Evolutionary conservation across 2,329 filamentous ascomycete genomes (phyloP).

Genomic region (Calonectria leucothoes): DNA sequence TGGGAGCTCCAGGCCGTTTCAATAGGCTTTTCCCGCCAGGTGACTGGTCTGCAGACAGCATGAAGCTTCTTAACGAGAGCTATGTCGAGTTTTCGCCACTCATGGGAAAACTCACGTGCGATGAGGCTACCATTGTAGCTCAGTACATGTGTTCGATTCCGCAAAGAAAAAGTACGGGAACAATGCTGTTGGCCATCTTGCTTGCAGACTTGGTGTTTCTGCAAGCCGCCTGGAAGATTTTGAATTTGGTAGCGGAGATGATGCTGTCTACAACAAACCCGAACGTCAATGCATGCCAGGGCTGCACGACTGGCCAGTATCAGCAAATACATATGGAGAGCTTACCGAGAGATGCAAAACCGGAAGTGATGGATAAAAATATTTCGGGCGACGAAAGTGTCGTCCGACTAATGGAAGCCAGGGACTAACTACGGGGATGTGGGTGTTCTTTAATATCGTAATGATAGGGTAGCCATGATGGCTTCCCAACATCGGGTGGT

Average conservation of each 20-base stretch:
- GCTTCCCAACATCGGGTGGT: too few relatives aligned
- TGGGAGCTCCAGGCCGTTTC: neutral
- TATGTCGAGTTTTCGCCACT: slow-evolving; percentile 5
- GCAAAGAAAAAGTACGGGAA: slow-evolving; percentile 17
- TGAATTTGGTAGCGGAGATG: slow-evolving; percentile 9
- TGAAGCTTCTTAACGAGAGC: slow-evolving; percentile 20
- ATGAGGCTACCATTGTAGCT: slow-evolving; percentile 16
- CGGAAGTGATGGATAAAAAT: neutral
- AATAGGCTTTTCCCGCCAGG: slow-evolving; percentile 11
- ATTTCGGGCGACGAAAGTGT: neutral
- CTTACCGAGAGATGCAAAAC: neutral
- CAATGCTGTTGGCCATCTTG: slow-evolving; percentile 26
- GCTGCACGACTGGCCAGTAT: neutral
- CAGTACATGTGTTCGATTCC: slow-evolving; percentile 31
- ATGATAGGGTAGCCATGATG: neutral
- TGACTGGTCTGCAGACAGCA: neutral
- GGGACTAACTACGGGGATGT: neutral
- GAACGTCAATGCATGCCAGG: slow-evolving; percentile 1
- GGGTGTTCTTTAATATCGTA: neutral
- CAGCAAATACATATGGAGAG: neutral
- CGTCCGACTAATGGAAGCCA: neutral
- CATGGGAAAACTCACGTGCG: neutral
- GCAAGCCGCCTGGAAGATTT: slow-evolving; percentile 25
- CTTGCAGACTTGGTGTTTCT: slow-evolving; percentile 29
- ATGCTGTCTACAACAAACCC: slow-evolving; percentile 11